phyloP scores from a whole-genome alignment of 495 filamentous ascomycete species.

The Penicillium riverlandense region DNA sequence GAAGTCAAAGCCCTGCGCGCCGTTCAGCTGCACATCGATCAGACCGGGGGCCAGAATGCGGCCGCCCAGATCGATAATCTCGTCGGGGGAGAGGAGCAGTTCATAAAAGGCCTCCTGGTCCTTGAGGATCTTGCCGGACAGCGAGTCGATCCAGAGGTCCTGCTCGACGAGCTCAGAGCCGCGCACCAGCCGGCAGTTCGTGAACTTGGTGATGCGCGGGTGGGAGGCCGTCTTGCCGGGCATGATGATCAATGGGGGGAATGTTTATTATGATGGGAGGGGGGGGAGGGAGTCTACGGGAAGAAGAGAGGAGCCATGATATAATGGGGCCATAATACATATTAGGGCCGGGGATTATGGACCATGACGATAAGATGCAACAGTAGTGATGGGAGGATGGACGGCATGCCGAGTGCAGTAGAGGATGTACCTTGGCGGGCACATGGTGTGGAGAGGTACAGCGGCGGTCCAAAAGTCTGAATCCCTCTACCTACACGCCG shows the following conservation, averaged over 20 bases:
- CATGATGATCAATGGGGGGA: conserved; percentile 14
- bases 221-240: conserved; percentile 30
- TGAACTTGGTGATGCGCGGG: conserved; percentile 67
- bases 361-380: no score
- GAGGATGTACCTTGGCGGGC: no score
- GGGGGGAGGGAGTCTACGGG: neutral
- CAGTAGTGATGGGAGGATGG: no score
- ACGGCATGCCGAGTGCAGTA: no score
- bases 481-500: no score
- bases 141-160: conserved; percentile 73
- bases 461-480: no score
- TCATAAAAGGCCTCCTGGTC: conserved; percentile 72
- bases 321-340: no score
- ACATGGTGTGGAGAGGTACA: no score
- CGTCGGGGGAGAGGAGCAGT: conserved; percentile 44
- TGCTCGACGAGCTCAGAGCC: conserved; percentile 55
- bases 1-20: conserved; percentile 81
- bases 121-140: conserved; percentile 66
- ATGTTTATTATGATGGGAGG: neutral
- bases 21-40: conserved; percentile 83
- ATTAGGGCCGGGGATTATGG: no score
- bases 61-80: conserved; percentile 64
- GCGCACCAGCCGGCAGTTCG: conserved; percentile 67
- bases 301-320: neutral
- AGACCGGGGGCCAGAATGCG: conserved; percentile 74